Percentiles rank a stretch among this genome's conserved stretches.
Conservation (phyloP, 176 grass and related monocot genomes). For the Musa troglodytarum region DNA sequence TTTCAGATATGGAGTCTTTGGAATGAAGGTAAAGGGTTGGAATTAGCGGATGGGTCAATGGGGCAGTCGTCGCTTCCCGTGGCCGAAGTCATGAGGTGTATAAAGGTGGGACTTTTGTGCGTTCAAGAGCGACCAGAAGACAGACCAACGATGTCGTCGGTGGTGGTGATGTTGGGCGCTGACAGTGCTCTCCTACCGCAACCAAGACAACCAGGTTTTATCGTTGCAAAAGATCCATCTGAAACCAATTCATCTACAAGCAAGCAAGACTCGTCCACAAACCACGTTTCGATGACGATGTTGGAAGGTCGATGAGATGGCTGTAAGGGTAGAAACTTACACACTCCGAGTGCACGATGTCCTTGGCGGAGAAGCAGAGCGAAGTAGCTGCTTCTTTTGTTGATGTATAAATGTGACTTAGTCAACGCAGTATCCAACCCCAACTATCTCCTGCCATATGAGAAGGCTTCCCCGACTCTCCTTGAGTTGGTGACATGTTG, state of each 20-base stretch:
- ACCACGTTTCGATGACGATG: too few relatives aligned
- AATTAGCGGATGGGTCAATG: not conserved
- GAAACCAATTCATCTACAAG: not conserved
- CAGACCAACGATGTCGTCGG: not conserved
- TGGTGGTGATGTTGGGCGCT: not conserved
- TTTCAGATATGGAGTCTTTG: not conserved
- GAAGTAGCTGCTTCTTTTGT: too few relatives aligned
- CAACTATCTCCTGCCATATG: too few relatives aligned
- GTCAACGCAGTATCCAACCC: too few relatives aligned
- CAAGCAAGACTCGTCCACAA: not conserved
- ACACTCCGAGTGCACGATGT: too few relatives aligned
- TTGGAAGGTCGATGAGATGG: too few relatives aligned
- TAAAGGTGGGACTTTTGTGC: not conserved
- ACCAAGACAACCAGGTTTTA: not conserved
- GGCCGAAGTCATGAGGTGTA: not conserved
- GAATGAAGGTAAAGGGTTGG: not conserved
- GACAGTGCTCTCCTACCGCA: not conserved
- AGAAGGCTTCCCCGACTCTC: too few relatives aligned
- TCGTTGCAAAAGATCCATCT: not conserved
- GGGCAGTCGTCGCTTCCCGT: not conserved
- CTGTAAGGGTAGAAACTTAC: too few relatives aligned
- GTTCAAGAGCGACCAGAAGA: not conserved
- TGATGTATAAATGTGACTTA: too few relatives aligned
- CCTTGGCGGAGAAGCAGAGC: too few relatives aligned
- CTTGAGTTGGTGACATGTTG: too few relatives aligned